These are phyloP conservation scores for Erodium chrysanthum DNA, from an alignment of 441 rosid genomes.

Conservation along the genomic window DNA sequence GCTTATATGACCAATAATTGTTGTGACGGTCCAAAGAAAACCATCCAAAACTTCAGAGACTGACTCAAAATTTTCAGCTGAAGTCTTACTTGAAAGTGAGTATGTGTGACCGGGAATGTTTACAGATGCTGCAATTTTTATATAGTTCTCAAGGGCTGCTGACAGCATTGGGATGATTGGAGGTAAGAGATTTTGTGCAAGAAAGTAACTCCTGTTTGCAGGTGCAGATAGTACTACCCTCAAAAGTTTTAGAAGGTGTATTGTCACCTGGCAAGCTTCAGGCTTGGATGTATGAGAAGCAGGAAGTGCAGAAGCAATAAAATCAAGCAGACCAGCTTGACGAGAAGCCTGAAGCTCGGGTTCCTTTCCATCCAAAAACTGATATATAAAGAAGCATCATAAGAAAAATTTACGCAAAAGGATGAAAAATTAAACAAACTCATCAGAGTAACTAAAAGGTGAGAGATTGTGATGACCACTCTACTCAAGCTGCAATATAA, in stretches of 20 bases:
- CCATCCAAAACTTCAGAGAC: conserved; percentile 60
- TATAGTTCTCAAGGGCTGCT: conserved; percentile 64
- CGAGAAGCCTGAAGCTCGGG: conserved; percentile 69
- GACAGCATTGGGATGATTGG: conserved; percentile 69
- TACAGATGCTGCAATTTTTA: conserved; percentile 63
- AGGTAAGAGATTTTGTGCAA: conserved; percentile 65
- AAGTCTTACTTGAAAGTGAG: conserved; percentile 40
- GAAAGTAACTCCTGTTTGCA: conserved; percentile 56
- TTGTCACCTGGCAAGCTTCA: conserved; percentile 67
- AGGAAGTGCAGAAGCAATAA: conserved; percentile 69
- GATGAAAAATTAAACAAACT: background rate
- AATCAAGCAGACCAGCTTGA: conserved; percentile 74
- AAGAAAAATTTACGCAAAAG: conserved; percentile 14
- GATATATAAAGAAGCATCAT: conserved; percentile 21
- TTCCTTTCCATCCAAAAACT: conserved; percentile 77
- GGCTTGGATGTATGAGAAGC: conserved; percentile 78
- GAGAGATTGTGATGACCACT: background rate
- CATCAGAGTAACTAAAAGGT: conserved; percentile 2
- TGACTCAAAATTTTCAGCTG: conserved; percentile 52
- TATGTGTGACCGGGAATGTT: conserved; percentile 34
- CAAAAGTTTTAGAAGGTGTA: conserved; percentile 59
- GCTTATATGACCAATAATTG: conserved; percentile 47
- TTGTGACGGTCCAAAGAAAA: conserved; percentile 47
- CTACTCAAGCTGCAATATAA: background rate
- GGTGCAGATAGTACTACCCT: conserved; percentile 49